Base-by-base conservation (phyloP, 1,284 basidiomycete species). In the Malassezia equina region DNA sequence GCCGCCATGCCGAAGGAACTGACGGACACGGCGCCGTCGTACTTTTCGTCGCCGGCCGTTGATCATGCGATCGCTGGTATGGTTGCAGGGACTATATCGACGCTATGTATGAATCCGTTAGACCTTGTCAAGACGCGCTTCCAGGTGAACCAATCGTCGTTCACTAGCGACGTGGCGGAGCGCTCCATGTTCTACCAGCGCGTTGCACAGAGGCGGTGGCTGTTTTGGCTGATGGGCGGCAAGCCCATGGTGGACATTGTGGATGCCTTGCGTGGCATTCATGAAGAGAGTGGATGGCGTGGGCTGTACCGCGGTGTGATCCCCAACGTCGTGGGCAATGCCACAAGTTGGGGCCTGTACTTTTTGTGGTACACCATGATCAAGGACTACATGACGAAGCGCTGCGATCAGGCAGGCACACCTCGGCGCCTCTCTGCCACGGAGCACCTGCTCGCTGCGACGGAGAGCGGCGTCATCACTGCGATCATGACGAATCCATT, bases 291-390 rank as follows among this genome's bases (percentile, higher is more conserved):
- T 60, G 91, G 93, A 7, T 86, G 83, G 83, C 80, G 77, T 61
- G 93, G 91, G 0, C 78, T 98, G 47, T 96, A 96, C 76, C 82
- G 93, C 56, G 93, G 93, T 11, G 78, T 98, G 25, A 82, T 83
- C 2, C 84, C 91, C 2, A 99, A 98, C 71, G 81, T 96, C 41
- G 87, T 88, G 0, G 93, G 94, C 17, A 96, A 96, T 66, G 90
- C 91, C n/a, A 84, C 86, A 6, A 91, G 88, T 66, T 98, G 93
- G 93, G 93, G 94, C 0, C 77, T 95, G 28, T 98, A 99, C 77
- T 98, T 98, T 77, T 81, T 95, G 59, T 94, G 94, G 93, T 96
- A 98, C 36, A 91, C 94, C 64, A 86, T 88, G 82, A 82, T 96
- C 66, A 96, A 96, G 78, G 85, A 70, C 15, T 57, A 68, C 57